Evolutionary conservation across 768 basidiomycete species (phyloP).

Genomic region (Filobasidium floriforme): DNA sequence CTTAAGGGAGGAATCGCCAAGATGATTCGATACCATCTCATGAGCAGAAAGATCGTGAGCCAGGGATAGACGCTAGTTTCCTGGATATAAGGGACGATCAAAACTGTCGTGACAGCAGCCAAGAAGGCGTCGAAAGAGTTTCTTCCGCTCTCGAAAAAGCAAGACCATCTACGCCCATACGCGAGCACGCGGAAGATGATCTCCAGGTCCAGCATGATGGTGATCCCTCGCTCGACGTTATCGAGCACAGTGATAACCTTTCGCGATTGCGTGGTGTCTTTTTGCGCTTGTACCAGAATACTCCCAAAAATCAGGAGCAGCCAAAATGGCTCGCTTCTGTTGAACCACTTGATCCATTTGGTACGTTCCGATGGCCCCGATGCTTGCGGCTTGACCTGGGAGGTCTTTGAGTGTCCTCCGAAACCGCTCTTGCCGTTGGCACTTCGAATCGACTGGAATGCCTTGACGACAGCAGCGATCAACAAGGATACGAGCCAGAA

Average conservation of each 20-base stretch:
- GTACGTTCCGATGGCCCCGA: not conserved
- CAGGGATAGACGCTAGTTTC: constrained; percentile 65
- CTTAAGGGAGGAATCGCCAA: constrained; percentile 83
- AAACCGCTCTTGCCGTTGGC: constrained; percentile 85
- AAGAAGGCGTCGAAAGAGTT: constrained; percentile 73
- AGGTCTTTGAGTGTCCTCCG: constrained; percentile 51
- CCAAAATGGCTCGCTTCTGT: not conserved
- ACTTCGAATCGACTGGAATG: constrained; percentile 71
- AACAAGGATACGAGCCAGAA: constrained; percentile 81
- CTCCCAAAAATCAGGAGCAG: constrained; percentile 60
- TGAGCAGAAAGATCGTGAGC: constrained; percentile 80
- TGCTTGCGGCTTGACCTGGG: not conserved
- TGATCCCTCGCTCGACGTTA: constrained; percentile 66
- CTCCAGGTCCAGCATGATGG: constrained; percentile 79
- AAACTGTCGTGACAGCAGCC: constrained; percentile 65
- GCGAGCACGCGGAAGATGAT: constrained; percentile 67
- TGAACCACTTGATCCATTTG: not conserved
- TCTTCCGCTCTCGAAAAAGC: constrained; percentile 55
- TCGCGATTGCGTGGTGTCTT: constrained; percentile 45
- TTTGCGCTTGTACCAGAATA: constrained; percentile 59
- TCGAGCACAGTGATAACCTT: constrained; percentile 44
- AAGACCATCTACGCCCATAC: constrained; percentile 72
- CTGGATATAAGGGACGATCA: constrained; percentile 74
- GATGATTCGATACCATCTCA: constrained; percentile 85
- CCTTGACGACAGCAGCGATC: constrained; percentile 83